A percentile compares a stretch with the other conserved stretches of the same genome.
phyloP scores from a whole-genome alignment of 139 green algal species.

The Chlorokybus atmophyticus region DNA sequence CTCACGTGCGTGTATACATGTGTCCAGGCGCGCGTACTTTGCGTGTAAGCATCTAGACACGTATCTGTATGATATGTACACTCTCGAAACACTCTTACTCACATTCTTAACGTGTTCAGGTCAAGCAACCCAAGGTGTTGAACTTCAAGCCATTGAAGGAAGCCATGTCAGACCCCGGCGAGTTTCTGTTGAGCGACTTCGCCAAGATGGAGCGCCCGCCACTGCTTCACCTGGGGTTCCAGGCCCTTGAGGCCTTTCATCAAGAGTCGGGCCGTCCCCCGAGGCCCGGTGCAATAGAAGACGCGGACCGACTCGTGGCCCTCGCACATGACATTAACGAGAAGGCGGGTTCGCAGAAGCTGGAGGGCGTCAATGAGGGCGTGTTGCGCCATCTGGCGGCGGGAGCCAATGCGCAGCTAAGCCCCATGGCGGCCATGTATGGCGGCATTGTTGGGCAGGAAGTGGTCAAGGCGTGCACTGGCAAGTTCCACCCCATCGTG shows the following conservation, averaged over 20 bases:
- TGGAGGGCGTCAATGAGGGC: slow-evolving; percentile 20
- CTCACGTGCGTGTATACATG: too few relatives aligned
- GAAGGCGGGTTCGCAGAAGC: slow-evolving; percentile 1
- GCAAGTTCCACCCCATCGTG: slow-evolving; percentile 91
- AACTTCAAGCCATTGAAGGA: slow-evolving; percentile 59
- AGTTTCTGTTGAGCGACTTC: slow-evolving; percentile 94
- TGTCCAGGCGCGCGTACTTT: not conserved
- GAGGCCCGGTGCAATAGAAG: slow-evolving; percentile 37
- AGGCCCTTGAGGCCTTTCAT: slow-evolving; percentile 76
- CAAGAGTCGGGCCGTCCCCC: slow-evolving; percentile 36
- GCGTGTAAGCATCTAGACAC: too few relatives aligned
- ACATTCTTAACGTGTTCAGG: too few relatives aligned
- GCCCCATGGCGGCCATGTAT: slow-evolving; percentile 90
- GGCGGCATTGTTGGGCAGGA: slow-evolving; percentile 93
- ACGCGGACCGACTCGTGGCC: slow-evolving; percentile 53
- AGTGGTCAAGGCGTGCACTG: slow-evolving; percentile 84
- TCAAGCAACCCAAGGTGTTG: slow-evolving; percentile 77
- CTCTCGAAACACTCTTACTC: slow-evolving; percentile 3
- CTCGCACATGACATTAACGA: slow-evolving; percentile 53
- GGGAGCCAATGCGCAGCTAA: slow-evolving; percentile 17
- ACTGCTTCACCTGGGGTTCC: slow-evolving; percentile 84
- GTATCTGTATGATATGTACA: not conserved
- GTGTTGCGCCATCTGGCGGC: slow-evolving; percentile 11
- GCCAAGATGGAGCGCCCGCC: slow-evolving; percentile 82
- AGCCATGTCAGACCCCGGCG: slow-evolving; percentile 63